phyloP scores from a whole-genome alignment of 495 filamentous ascomycete genomes.

The Bacidia rubella region DNA sequence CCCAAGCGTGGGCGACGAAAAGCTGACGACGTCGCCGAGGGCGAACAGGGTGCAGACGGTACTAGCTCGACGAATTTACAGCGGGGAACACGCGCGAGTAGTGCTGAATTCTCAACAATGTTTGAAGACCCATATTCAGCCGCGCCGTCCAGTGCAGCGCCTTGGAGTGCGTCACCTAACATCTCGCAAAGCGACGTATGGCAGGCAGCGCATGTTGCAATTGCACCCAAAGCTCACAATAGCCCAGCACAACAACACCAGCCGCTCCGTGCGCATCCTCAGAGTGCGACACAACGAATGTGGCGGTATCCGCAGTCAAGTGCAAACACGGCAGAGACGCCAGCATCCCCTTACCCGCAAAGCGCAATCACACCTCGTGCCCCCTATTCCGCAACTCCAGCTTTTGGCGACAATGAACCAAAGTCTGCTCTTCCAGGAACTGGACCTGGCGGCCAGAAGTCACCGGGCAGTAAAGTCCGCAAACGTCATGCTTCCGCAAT shows the following conservation, averaged over 20 bases:
- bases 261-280: constrained; percentile 12
- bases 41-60: constrained; percentile 33
- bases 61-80: constrained; percentile 46
- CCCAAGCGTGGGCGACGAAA: constrained; percentile 80
- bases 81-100: constrained; percentile 47
- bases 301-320: constrained; percentile 23
- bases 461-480: constrained; percentile 35
- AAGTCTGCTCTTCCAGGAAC: constrained; percentile 54
- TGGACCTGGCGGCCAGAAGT: constrained; percentile 23
- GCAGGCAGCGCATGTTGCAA: constrained; percentile 31
- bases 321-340: constrained; percentile 33
- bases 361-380: constrained; percentile 62
- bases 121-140: constrained; percentile 36
- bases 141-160: constrained; percentile 46
- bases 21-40: constrained; percentile 57
- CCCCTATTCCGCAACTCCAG: constrained; percentile 33
- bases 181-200: constrained; percentile 35
- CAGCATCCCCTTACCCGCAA: constrained; percentile 57
- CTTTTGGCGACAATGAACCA: constrained; percentile 48
- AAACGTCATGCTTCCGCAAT: constrained; percentile 85
- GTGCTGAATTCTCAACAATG: constrained; percentile 39
- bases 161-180: constrained; percentile 42
- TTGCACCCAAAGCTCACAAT: constrained; percentile 16
- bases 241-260: constrained; percentile 13
- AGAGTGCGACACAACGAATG: constrained; percentile 21